Percentiles rank a stretch among this genome's conserved stretches.
Conservation (phyloP, 2,329 filamentous ascomycete genomes). For the Ceratocystiopsis brevicomis region DNA sequence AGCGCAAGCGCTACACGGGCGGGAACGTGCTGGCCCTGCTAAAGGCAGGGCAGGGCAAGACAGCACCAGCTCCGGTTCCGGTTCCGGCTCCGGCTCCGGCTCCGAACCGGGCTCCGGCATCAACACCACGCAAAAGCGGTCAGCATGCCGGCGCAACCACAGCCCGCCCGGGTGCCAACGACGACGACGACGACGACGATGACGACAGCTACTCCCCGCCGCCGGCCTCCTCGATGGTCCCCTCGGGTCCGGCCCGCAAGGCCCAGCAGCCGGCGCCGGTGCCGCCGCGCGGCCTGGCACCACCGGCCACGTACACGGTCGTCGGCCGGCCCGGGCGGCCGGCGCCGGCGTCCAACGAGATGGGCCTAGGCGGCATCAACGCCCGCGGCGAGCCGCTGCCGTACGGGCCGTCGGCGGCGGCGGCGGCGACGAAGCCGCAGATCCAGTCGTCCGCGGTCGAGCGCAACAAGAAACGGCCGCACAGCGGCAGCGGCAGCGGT, state of each 20-base stretch:
- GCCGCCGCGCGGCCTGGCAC: neutral
- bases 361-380: constrained; percentile 13
- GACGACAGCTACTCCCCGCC: constrained; percentile 7
- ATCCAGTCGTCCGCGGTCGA: constrained; percentile 12
- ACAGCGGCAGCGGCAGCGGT: constrained; percentile 12
- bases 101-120: no score
- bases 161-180: neutral
- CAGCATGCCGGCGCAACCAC: no score
- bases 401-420: constrained; percentile 6
- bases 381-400: constrained; percentile 13
- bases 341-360: constrained; percentile 3
- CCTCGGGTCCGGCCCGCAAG: constrained; percentile 1
- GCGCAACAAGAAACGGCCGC: constrained; percentile 22
- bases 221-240: neutral
- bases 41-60: constrained; percentile 3
- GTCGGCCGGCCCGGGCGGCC: constrained; percentile 4
- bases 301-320: constrained; percentile 7
- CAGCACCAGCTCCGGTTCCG: constrained; percentile 11
- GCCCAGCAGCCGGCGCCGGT: constrained; percentile 8
- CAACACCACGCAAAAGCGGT: no score
- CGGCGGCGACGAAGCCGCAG: constrained; percentile 10
- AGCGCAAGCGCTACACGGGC: constrained; percentile 56
- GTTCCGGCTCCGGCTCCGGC: neutral
- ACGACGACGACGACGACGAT: neutral
- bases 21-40: constrained; percentile 37